Conservation (phyloP, 2,329 filamentous ascomycete genomes). For the Ploettnerulaceae sp. region DNA sequence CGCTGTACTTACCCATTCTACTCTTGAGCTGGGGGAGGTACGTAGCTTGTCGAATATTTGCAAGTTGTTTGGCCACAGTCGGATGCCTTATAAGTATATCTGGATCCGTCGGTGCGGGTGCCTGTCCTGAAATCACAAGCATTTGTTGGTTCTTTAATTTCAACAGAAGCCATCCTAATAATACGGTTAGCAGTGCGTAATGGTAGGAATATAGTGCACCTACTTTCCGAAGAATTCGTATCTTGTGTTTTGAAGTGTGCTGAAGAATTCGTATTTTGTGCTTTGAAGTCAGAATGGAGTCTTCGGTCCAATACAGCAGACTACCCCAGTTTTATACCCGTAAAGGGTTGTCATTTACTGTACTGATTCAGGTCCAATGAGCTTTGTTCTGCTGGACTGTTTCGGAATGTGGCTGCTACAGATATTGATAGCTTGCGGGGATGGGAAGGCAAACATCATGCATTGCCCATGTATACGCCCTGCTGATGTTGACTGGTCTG, state of each 20-base stretch:
- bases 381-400: conserved; percentile 10
- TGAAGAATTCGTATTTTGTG: conserved; percentile 7
- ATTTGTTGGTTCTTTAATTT: conserved; percentile 7
- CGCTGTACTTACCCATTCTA: background rate
- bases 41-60: background rate
- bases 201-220: conserved; percentile 4
- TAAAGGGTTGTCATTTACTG: conserved; percentile 9
- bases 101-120: conserved; percentile 1
- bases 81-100: background rate
- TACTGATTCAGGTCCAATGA: conserved; percentile 9
- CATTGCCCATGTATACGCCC: conserved; percentile 8
- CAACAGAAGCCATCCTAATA: conserved; percentile 8
- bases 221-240: conserved; percentile 10
- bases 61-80: background rate
- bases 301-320: conserved; percentile 8
- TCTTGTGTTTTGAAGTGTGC: conserved; percentile 10
- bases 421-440: no score
- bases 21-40: background rate
- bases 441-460: conserved; percentile 1
- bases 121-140: background rate
- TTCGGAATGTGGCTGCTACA: conserved; percentile 9
- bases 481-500: background rate
- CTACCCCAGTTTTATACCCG: conserved; percentile 12
- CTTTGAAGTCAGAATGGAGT: conserved; percentile 7
- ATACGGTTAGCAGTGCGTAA: conserved; percentile 8